Percentiles rank a stretch among this genome's conserved stretches.
phyloP scores from a whole-genome alignment of 2,329 filamentous ascomycete species.

The Fusarium xyrophilum region DNA sequence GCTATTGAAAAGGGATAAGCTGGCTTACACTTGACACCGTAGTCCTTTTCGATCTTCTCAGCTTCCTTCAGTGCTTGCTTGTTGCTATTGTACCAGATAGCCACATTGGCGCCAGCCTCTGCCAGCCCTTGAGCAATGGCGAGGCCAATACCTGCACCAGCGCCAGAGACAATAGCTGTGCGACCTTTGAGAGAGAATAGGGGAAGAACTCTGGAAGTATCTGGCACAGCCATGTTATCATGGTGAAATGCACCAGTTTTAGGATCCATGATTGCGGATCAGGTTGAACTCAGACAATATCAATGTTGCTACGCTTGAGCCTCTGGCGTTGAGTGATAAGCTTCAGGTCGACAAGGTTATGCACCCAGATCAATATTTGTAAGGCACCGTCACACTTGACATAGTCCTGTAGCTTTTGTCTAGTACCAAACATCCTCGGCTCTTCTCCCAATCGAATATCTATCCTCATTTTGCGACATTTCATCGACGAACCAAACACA shows the following conservation, averaged over 20 bases:
- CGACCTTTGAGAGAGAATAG: conserved; percentile 74
- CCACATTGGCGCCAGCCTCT: conserved; percentile 75
- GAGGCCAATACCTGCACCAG: conserved; percentile 71
- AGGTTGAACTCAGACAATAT: not conserved
- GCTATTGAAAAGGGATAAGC: not conserved
- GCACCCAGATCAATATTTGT: not conserved
- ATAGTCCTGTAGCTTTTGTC: conserved; percentile 8
- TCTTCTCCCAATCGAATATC: conserved; percentile 7
- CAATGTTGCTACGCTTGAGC: not conserved
- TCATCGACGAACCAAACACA: conserved; percentile 26
- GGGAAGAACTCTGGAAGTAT: conserved; percentile 62
- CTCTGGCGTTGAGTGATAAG: not conserved
- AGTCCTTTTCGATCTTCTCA: conserved; percentile 67
- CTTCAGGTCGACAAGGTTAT: conserved; percentile 6
- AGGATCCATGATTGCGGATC: conserved; percentile 49
- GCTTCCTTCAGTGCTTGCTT: conserved; percentile 68
- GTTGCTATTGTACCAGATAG: conserved; percentile 76
- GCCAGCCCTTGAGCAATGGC: conserved; percentile 69
- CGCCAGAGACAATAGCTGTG: conserved; percentile 74
- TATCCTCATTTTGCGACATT: conserved; percentile 27
- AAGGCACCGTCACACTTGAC: conserved; percentile 13
- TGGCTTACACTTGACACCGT: conserved; percentile 69
- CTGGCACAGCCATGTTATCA: conserved; percentile 59
- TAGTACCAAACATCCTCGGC: conserved; percentile 14
- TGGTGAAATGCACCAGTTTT: conserved; percentile 62